phyloP scores from a whole-genome alignment of 139 green algal genomes.

The Zygnema cylindricum region DNA sequence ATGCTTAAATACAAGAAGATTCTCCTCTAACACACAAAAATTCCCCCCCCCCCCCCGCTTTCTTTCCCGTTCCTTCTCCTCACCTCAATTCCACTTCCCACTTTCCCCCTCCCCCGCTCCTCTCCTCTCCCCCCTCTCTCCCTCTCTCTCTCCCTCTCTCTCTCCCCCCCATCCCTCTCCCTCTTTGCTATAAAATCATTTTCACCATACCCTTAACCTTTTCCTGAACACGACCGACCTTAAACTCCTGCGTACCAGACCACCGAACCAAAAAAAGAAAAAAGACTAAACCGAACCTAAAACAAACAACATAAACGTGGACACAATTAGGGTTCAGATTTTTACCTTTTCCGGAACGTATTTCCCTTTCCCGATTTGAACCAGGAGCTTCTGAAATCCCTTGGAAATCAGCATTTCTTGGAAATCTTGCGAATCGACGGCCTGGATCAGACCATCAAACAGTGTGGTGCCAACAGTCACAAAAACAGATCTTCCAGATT shows the following conservation, averaged over 20 bases:
- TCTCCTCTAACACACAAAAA: background rate
- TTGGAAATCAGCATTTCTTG: background rate
- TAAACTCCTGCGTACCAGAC: too few species aligned
- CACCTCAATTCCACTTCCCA: background rate
- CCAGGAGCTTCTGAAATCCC: constrained; percentile 42
- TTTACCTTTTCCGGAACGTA: background rate
- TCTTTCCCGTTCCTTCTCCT: background rate
- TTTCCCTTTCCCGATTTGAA: constrained; percentile 19
- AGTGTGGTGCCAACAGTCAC: constrained; percentile 66
- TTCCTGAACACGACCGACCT: background rate
- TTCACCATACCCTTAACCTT: background rate
- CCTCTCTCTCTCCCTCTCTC: constrained; percentile 10
- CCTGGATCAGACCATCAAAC: constrained; percentile 62
- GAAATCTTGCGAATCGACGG: constrained; percentile 40
- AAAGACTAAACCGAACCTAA: background rate
- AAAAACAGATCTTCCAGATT: constrained; percentile 32
- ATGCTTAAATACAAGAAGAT: background rate
- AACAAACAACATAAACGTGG: background rate
- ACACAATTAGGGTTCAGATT: background rate
- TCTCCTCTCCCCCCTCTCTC: background rate
- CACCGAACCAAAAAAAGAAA: too few species aligned
- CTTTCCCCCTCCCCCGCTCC: background rate
- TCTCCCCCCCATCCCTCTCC: background rate
- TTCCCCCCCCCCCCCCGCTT: background rate
- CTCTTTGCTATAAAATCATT: background rate